A percentile compares a stretch with the other conserved stretches of the same genome.
These are phyloP conservation scores for Moringa oleifera DNA, from an alignment of 345 rosid species.

Conservation along the genomic window DNA sequence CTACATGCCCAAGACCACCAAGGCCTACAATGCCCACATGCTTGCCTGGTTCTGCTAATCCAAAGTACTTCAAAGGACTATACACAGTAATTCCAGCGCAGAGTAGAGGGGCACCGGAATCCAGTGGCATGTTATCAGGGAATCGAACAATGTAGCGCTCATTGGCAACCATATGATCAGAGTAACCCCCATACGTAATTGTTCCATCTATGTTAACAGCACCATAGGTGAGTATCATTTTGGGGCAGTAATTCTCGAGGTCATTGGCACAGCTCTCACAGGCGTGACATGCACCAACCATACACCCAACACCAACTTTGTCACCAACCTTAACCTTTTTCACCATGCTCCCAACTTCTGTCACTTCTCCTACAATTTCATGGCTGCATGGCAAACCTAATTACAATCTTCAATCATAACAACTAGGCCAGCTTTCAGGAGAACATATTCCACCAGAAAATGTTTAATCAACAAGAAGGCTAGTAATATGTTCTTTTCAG, in stretches of 20 bases:
- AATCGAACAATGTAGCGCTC: slow-evolving; percentile 39
- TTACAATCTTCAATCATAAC: too few species aligned
- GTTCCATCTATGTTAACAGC: slow-evolving; percentile 36
- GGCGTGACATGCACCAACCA: slow-evolving; percentile 43
- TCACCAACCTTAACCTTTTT: slow-evolving; percentile 43
- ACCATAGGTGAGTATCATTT: slow-evolving; percentile 23
- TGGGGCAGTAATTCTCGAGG: slow-evolving; percentile 50
- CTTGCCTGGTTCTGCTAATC: slow-evolving; percentile 32
- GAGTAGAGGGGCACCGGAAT: slow-evolving; percentile 49
- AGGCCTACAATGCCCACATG: slow-evolving; percentile 59
- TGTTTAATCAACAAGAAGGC: too few species aligned
- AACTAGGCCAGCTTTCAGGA: too few species aligned
- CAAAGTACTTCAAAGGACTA: slow-evolving; percentile 39
- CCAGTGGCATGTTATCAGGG: slow-evolving; percentile 42
- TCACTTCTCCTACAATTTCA: slow-evolving; percentile 50
- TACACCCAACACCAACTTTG: slow-evolving; percentile 51
- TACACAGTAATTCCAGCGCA: slow-evolving; percentile 65
- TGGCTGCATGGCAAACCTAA: slow-evolving; percentile 39
- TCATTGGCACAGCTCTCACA: slow-evolving; percentile 34
- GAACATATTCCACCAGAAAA: too few species aligned
- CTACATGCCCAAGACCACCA: slow-evolving; percentile 68
- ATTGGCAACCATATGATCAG: slow-evolving; percentile 38
- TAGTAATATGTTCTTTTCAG: too few species aligned
- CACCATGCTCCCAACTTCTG: slow-evolving; percentile 45
- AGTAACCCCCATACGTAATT: slow-evolving; percentile 43